phyloP scores from a whole-genome alignment of 192 early-diverging fungal genomes.

The Linnemannia hyalina region DNA sequence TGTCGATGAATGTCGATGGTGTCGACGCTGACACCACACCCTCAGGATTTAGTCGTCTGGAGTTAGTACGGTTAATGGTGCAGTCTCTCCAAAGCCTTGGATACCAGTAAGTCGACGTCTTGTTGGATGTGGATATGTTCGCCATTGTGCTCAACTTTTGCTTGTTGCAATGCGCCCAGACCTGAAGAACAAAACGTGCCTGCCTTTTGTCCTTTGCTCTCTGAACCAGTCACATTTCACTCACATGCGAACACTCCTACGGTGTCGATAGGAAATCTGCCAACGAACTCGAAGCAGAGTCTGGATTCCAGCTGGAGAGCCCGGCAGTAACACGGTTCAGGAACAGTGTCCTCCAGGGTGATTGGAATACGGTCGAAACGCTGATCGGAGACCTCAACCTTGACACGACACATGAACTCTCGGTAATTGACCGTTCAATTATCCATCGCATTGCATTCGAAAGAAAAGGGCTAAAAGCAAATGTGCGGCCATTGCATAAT shows the following conservation, averaged over 20 bases:
- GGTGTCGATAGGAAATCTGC: conserved; percentile 71
- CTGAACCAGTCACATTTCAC: neutral
- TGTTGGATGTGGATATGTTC: neutral
- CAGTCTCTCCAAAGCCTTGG: conserved; percentile 90
- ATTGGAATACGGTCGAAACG: conserved; percentile 79
- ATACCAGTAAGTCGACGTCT: conserved; percentile 67
- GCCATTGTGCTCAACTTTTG: neutral
- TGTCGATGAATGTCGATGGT: conserved; percentile 23
- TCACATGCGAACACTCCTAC: neutral
- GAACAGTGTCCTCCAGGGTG: conserved; percentile 76
- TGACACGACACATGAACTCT: conserved; percentile 42
- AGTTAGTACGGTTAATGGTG: conserved; percentile 90
- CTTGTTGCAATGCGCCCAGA: neutral
- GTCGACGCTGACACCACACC: conserved; percentile 18
- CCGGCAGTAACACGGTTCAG: conserved; percentile 79
- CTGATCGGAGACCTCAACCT: conserved; percentile 66
- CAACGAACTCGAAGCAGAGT: conserved; percentile 79
- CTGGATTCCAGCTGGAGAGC: conserved; percentile 83
- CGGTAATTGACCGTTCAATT: conserved; percentile 33
- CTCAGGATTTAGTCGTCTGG: conserved; percentile 61
- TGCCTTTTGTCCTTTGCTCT: neutral
- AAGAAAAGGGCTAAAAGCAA: neutral
- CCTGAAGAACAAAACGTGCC: neutral
- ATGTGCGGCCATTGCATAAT: neutral
- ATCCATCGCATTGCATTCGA: neutral